Percentiles rank a stretch among this genome's conserved stretches.
These are phyloP conservation scores for Chlorophyllum brunneum DNA, from an alignment of 768 basidiomycete species.

Conservation along the genomic window DNA sequence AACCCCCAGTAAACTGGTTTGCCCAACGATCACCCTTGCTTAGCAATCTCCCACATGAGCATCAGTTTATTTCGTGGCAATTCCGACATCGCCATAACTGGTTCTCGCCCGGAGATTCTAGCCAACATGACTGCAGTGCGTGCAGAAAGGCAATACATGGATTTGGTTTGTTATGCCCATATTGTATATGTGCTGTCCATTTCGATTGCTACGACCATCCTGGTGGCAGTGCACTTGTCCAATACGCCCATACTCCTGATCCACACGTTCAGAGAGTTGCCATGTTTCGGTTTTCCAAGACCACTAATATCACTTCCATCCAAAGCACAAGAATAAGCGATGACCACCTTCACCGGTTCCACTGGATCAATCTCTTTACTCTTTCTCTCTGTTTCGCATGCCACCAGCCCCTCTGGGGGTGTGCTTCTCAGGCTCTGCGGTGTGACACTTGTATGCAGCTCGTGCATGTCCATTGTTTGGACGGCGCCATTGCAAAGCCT, in stretches of 20 bases:
- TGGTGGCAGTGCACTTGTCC: slow-evolving; percentile 53
- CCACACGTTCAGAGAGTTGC: slow-evolving; percentile 51
- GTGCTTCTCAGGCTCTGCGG: slow-evolving; percentile 53
- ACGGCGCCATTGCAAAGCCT: slow-evolving; percentile 19
- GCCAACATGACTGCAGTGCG: slow-evolving; percentile 47
- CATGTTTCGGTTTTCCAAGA: slow-evolving; percentile 55
- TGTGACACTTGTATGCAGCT: slow-evolving; percentile 62
- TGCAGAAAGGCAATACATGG: slow-evolving; percentile 54
- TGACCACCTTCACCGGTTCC: slow-evolving; percentile 29
- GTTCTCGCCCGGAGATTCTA: slow-evolving; percentile 25
- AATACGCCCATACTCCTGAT: slow-evolving; percentile 47
- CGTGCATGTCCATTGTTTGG: slow-evolving; percentile 51
- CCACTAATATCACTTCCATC: slow-evolving; percentile 26
- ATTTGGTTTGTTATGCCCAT: slow-evolving; percentile 70
- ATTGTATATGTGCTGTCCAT: slow-evolving; percentile 69
- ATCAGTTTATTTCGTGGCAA: slow-evolving; percentile 72
- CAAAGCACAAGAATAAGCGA: slow-evolving; percentile 35
- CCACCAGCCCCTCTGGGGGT: slow-evolving; percentile 71
- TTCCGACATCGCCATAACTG: slow-evolving; percentile 29
- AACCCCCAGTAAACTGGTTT: slow-evolving; percentile 35
- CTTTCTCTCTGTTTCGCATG: slow-evolving; percentile 70
- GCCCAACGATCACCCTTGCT: not conserved
- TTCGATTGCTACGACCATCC: slow-evolving; percentile 76
- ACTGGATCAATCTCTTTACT: slow-evolving; percentile 63
- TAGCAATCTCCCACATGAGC: slow-evolving; percentile 35